Base-by-base conservation (phyloP, 2,329 filamentous ascomycete species). In the Trichothecium sympodiale region DNA sequence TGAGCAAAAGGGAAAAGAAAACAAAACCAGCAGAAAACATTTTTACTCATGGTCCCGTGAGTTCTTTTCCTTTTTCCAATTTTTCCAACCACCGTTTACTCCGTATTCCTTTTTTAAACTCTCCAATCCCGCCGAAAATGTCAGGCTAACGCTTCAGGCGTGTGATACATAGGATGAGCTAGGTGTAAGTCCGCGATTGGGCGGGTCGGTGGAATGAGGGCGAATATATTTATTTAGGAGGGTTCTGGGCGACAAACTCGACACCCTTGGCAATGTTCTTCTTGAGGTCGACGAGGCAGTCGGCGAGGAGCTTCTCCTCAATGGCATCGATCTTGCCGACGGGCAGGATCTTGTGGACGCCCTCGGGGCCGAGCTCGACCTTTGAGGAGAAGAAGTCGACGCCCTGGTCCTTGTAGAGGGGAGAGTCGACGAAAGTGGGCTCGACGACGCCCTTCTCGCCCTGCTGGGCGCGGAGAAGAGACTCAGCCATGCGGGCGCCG, bases 331-430 rank as follows among this genome's bases (percentile, higher is more conserved):
- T 58, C 65, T 83, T 72, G 64, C 91, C 91, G 52, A 98, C 68
- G 52, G 83, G 79, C 61, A 82, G 74, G 62, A 96, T 89, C 77
- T 94, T 83, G 76, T 91, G 80, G 47, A 93, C 89, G 71, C 91
- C 91, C 62, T 89, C 82, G 61, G 88, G 87, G 69, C 91, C 91
- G 56, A 98, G 84, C 74, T 94, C 85, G 58, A 98, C 84, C 64
- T 78, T 81, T 68, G 83, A 88, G 59, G 86, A 82, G 71, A 98
- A 98, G 83, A 94, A 98, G 42, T 94, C 83, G 55, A 94, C 77
- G 56, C 89, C 91, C 72, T 93, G 83, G 71, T 95, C 87, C 82
- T 95, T 95, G 84, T 86, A 96, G 50, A 96, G 79, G 45, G 89
- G 88, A 60, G 82, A 89, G 67, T 98, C 87, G 57, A 98, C 88